phyloP scores from a whole-genome alignment of 2,329 filamentous ascomycete genomes.

The Fusarium denticulatum region DNA sequence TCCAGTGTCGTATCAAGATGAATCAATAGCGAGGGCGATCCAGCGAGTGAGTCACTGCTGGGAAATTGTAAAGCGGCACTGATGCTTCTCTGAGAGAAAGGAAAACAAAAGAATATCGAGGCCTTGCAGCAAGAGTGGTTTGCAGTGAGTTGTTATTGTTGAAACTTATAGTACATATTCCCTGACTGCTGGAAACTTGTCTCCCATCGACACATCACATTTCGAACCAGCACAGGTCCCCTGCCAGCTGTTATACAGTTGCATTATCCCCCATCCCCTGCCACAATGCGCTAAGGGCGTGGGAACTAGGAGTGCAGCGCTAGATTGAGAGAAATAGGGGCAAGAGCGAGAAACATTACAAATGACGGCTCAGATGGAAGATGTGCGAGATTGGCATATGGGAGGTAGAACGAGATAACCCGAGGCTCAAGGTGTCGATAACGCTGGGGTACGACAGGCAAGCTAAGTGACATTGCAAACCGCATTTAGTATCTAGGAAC shows the following conservation, averaged over 20 bases:
- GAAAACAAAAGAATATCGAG: constrained; percentile 8
- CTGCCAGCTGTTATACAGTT: constrained; percentile 12
- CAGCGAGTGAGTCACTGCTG: constrained; percentile 4
- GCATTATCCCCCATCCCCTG: constrained; percentile 25
- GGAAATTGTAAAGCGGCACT: background rate
- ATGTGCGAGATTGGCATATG: constrained; percentile 22
- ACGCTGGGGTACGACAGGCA: constrained; percentile 1
- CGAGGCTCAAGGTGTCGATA: background rate
- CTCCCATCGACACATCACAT: constrained; percentile 40
- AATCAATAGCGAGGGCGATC: background rate
- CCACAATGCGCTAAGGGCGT: constrained; percentile 21
- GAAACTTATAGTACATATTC: constrained; percentile 22
- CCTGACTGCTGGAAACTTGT: constrained; percentile 12
- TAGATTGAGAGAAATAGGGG: constrained; percentile 34
- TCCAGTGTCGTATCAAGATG: background rate
- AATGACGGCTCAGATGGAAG: constrained; percentile 20
- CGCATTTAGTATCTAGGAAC: constrained; percentile 10
- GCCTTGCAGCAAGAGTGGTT: constrained; percentile 32
- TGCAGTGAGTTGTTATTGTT: constrained; percentile 29
- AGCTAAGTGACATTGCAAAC: background rate
- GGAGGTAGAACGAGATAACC: constrained; percentile 1
- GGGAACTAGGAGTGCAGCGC: constrained; percentile 25
- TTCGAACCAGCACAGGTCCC: constrained; percentile 37
- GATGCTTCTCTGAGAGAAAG: background rate
- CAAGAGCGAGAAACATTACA: constrained; percentile 25